Percentiles rank a stretch among this genome's conserved stretches.
phyloP scores from a whole-genome alignment of 257 asterid genomes.

The Scutellaria baicalensis region DNA sequence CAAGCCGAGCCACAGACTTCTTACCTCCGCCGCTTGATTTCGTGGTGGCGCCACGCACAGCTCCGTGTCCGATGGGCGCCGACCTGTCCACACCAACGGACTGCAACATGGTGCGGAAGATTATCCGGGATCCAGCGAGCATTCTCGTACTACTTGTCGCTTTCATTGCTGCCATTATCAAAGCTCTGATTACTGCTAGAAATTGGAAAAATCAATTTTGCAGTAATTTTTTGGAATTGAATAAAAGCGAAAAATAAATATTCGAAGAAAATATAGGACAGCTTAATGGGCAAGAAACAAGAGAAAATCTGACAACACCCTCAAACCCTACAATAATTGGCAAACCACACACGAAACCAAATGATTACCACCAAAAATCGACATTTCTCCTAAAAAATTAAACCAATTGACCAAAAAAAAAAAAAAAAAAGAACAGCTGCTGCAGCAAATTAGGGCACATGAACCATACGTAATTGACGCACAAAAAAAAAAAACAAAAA shows the following conservation, averaged over 20 bases:
- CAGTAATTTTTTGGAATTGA: neutral
- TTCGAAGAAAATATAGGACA: neutral
- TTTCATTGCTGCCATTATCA: conserved; percentile 40
- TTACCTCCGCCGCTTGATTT: conserved; percentile 38
- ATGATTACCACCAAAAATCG: neutral
- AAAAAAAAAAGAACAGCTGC: too few relatives aligned
- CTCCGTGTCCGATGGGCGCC: conserved; percentile 6
- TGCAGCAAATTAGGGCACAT: too few relatives aligned
- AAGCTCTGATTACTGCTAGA: neutral
- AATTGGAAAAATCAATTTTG: neutral
- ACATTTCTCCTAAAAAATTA: neutral
- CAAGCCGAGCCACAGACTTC: conserved; percentile 56
- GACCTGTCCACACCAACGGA: neutral
- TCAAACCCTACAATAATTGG: neutral
- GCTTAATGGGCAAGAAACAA: neutral
- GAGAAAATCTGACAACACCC: neutral
- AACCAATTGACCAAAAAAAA: too few relatives aligned
- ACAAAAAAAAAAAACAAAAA: too few relatives aligned
- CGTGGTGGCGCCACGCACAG: conserved; percentile 38
- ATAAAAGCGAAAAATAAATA: neutral
- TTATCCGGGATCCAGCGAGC: conserved; percentile 23
- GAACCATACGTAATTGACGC: too few relatives aligned
- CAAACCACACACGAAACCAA: neutral
- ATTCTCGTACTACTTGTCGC: conserved; percentile 17
- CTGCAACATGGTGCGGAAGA: conserved; percentile 17